Evolutionary conservation across 305 asterid species (phyloP), one percentile per base, ranked within the genome.

Genomic region (Striga hermonthica): DNA sequence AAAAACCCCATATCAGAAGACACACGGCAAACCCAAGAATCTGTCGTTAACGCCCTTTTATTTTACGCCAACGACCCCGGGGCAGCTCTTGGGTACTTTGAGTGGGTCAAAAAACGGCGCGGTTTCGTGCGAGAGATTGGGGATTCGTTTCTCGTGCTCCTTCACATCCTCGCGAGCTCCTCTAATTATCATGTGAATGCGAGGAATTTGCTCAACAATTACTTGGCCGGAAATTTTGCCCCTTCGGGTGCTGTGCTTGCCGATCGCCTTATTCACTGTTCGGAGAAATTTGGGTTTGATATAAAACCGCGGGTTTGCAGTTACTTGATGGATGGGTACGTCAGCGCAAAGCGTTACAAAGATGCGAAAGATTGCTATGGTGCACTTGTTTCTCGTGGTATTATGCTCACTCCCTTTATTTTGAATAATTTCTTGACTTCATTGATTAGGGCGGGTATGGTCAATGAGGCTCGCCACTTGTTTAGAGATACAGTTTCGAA

Each of bases 311-410:
- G 55, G 60, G 62, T 82, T 67, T 89, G 84, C 50, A 66, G 72
- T 76, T 80, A 80, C 66, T 57, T 81, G 68, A 68, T 91, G 80
- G 71, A 70, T 67, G 85, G 82, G 44, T 91, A 73, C 77, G 82
- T 84, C 61, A 80, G 65, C 67, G 81, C 78, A 13, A 44, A 67
- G 68, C 72, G 86, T 37, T 75, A 60, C 60, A 76, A 28, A 67
- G 92, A 89, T 67, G 98, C 92, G 3, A 76, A 77, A 69, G 82
- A 76, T 57, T 85, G 90, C 72, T 86, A 79, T 40, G 57, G 72
- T 62, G 72, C 67, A 45, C 74, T 91, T 83, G 70, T 81, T 67
- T 64, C 72, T 31, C 75, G 70, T 60, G 80, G 78, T 65, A 61
- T 85, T 41, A 1, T 44, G 59, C 86, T 80, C 0, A 62, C 67